phyloP scores from a whole-genome alignment of 2,329 filamentous ascomycete genomes.

The Beauveria sp. region DNA sequence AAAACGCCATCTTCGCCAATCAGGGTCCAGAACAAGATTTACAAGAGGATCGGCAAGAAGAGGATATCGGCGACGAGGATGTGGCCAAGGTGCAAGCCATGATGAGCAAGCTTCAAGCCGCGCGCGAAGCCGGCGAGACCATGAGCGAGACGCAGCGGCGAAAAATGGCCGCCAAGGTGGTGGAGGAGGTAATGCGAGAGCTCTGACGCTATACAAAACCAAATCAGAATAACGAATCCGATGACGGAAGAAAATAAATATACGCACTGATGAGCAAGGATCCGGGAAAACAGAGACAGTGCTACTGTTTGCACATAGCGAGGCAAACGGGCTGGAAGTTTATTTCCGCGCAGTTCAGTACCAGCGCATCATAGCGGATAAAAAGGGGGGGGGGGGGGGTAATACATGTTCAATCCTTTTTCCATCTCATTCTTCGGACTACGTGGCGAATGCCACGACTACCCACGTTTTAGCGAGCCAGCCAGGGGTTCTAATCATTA shows the following conservation, averaged over 20 bases:
- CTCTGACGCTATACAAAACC: conserved; percentile 26
- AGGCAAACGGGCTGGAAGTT: too few species aligned
- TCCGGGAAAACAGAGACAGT: not conserved
- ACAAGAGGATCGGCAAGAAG: conserved; percentile 20
- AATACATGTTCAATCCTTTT: too few species aligned
- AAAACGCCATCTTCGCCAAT: conserved; percentile 41
- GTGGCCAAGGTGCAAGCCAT: conserved; percentile 54
- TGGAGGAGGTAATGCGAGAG: conserved; percentile 58
- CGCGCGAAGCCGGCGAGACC: conserved; percentile 50
- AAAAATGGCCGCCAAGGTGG: conserved; percentile 52
- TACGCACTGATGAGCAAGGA: not conserved
- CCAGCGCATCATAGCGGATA: too few species aligned
- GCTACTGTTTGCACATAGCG: too few species aligned
- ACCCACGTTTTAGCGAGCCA: too few species aligned
- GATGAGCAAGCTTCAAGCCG: conserved; percentile 57
- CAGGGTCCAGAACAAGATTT: not conserved
- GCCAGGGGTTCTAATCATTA: too few species aligned
- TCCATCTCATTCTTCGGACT: too few species aligned
- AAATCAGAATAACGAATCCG: too few species aligned
- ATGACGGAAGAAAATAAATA: too few species aligned
- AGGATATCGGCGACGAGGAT: conserved; percentile 39
- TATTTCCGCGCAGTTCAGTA: too few species aligned
- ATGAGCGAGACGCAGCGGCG: conserved; percentile 54
- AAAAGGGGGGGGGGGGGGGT: too few species aligned
- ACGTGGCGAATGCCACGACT: too few species aligned